Evolutionary conservation across 345 rosid genomes (phyloP).

Genomic region (Psidium guajava): DNA sequence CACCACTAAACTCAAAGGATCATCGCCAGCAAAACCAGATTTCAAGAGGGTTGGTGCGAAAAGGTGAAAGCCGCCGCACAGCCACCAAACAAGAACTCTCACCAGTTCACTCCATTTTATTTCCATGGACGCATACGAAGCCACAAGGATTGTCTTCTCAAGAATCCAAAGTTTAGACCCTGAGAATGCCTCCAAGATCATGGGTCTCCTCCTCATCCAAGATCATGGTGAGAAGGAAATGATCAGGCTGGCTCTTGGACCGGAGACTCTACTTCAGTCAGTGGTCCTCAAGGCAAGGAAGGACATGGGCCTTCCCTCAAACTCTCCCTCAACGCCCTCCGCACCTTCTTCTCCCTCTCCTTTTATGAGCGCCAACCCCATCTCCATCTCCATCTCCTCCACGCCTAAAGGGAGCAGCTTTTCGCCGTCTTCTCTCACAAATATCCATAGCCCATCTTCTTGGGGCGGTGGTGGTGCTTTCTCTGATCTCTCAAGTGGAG

Average conservation of each 20-base stretch:
- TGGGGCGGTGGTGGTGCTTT: conserved; percentile 19
- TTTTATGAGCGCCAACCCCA: conserved; percentile 18
- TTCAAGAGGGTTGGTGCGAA: conserved; percentile 17
- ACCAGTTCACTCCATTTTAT: not conserved
- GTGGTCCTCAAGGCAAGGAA: conserved; percentile 54
- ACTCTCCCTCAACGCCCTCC: conserved; percentile 36
- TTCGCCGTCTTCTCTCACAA: conserved; percentile 21
- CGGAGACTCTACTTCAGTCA: conserved; percentile 69
- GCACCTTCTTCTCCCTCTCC: conserved; percentile 40
- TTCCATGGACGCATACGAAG: conserved; percentile 82
- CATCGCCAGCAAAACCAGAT: not conserved
- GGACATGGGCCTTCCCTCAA: conserved; percentile 47
- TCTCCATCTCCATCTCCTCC: conserved; percentile 7
- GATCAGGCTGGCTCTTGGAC: conserved; percentile 89
- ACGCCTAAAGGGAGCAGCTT: conserved; percentile 6
- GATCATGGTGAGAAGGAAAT: conserved; percentile 94
- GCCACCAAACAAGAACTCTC: not conserved
- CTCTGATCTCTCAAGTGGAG: conserved; percentile 20
- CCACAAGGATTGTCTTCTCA: conserved; percentile 78
- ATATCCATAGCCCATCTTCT: conserved; percentile 26
- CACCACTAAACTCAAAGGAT: not conserved
- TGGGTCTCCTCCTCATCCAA: conserved; percentile 83
- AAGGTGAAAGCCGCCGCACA: conserved; percentile 11
- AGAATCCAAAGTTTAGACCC: conserved; percentile 72
- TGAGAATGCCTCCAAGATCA: conserved; percentile 87